A percentile compares a stretch with the other conserved stretches of the same genome.
Evolutionary conservation across 1,284 basidiomycete species (phyloP).

Genomic region (Moesziomyces sp.): DNA sequence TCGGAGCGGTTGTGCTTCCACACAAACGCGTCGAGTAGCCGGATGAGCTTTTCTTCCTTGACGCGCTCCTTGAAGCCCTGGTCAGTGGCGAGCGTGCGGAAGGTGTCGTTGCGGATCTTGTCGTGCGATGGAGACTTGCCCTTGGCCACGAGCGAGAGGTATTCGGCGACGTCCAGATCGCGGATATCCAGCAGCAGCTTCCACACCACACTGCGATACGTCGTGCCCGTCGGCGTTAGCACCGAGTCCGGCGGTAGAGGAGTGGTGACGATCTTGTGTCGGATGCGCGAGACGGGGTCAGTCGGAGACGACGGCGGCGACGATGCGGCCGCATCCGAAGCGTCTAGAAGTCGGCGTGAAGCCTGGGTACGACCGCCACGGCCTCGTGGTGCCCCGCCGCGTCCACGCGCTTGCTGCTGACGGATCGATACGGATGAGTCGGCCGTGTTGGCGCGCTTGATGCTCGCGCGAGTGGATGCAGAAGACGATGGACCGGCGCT

Average conservation of each 20-base stretch:
- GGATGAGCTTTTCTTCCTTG: constrained; percentile 93
- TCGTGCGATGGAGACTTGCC: constrained; percentile 55
- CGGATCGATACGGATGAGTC: background rate
- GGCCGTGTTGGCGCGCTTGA: background rate
- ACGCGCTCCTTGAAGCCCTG: constrained; percentile 93
- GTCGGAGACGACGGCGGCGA: constrained; percentile 8
- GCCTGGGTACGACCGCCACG: background rate
- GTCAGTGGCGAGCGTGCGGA: constrained; percentile 92
- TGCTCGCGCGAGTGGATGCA: background rate
- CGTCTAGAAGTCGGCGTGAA: constrained; percentile 10
- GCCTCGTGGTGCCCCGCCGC: too few species aligned
- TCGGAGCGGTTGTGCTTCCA: constrained; percentile 79
- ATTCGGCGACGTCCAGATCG: constrained; percentile 33
- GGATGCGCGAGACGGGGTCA: constrained; percentile 29
- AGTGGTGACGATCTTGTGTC: constrained; percentile 38
- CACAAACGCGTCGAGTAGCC: constrained; percentile 93
- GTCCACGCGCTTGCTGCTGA: background rate
- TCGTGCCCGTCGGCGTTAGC: constrained; percentile 20
- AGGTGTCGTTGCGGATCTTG: constrained; percentile 72
- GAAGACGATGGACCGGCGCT: background rate
- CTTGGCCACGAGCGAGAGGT: constrained; percentile 50
- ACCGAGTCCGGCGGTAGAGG: constrained; percentile 29
- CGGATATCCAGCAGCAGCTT: constrained; percentile 56
- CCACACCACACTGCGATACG: constrained; percentile 52
- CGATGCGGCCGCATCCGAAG: background rate